These are phyloP conservation scores for Pyronema domesticum DNA, from an alignment of 495 filamentous ascomycete species.

Conservation along the genomic window DNA sequence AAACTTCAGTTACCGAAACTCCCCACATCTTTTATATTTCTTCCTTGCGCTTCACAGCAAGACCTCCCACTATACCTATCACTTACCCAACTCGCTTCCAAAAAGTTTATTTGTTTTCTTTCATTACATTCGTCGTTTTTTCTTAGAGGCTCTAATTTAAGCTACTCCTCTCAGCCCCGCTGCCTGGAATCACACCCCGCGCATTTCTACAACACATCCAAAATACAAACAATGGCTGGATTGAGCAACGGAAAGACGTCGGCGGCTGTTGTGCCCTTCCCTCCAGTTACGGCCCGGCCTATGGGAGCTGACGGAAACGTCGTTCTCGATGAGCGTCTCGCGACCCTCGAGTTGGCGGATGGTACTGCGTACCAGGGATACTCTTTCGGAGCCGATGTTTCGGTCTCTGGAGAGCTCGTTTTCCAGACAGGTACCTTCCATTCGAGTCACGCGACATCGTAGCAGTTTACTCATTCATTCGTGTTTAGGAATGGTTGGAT, in stretches of 20 bases:
- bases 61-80: no score
- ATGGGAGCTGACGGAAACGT: conserved; percentile 23
- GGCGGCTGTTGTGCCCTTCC: conserved; percentile 23
- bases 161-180: neutral
- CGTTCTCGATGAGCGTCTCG: conserved; percentile 35
- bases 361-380: conserved; percentile 74
- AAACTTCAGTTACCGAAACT: no score
- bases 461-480: neutral
- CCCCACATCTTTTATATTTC: no score
- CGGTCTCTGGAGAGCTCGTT: conserved; percentile 84
- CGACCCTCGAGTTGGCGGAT: conserved; percentile 80
- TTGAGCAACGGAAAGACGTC: neutral
- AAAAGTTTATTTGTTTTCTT: no score
- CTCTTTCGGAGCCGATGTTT: conserved; percentile 88
- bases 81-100: no score
- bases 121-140: no score
- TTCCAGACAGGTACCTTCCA: conserved; percentile 55
- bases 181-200: neutral
- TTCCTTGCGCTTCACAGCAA: no score
- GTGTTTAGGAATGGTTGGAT: conserved; percentile 73
- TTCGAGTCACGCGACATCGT: neutral
- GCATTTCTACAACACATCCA: neutral
- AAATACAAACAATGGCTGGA: neutral
- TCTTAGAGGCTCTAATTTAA: neutral
- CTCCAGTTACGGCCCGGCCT: conserved; percentile 38